A percentile compares a stretch with the other conserved stretches of the same genome.
Conservation (phyloP, 139 green algal species). For the Dunaliella sp. region DNA sequence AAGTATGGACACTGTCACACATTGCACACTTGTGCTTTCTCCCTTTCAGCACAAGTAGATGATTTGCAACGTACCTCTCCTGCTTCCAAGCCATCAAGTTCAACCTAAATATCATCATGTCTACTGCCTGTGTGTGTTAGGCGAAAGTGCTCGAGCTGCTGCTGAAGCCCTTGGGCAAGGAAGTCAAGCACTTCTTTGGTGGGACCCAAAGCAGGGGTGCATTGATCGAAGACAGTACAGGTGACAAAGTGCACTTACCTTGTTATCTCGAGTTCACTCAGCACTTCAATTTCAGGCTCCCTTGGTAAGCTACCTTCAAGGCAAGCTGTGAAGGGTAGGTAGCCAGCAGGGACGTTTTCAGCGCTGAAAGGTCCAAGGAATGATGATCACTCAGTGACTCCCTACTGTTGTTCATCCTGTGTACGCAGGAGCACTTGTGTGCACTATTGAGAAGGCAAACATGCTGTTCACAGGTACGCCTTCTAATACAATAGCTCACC, state of each 20-base stretch:
- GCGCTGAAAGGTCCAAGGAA: neutral
- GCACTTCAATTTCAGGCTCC: neutral
- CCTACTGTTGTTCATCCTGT: neutral
- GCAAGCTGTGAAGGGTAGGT: neutral
- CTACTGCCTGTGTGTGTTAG: no score
- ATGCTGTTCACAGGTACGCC: conserved; percentile 55
- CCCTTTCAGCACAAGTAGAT: no score
- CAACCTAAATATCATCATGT: no score
- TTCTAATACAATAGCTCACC: no score
- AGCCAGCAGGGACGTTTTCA: neutral
- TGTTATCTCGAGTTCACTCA: neutral
- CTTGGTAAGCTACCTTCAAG: neutral
- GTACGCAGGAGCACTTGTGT: conserved; percentile 60
- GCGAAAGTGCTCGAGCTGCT: conserved; percentile 33
- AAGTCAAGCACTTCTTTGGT: conserved; percentile 52
- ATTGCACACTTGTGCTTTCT: no score
- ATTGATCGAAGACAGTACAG: conserved; percentile 27
- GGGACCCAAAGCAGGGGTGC: conserved; percentile 24
- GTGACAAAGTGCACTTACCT: neutral
- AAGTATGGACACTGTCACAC: no score
- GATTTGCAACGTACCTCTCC: no score
- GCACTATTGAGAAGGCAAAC: conserved; percentile 92
- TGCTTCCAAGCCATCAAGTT: no score
- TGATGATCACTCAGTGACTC: neutral
- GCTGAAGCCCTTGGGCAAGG: conserved; percentile 39